Evolutionary conservation across 768 basidiomycete species (phyloP), one percentile per base, ranked within the genome.

Genomic region (Naganishia antarctica): DNA sequence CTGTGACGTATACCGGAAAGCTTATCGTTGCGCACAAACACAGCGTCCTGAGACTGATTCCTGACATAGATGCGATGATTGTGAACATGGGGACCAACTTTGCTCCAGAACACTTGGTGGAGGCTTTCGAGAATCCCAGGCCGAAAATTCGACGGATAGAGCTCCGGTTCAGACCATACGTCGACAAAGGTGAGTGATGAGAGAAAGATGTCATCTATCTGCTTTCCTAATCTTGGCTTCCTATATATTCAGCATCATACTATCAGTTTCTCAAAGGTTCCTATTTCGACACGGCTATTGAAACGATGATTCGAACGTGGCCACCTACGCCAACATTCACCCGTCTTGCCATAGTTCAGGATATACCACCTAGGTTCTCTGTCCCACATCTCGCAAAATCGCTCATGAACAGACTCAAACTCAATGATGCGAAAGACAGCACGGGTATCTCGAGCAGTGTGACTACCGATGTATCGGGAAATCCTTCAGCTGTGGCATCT

Each of bases 141-240:
- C 70, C 75, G 13, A 70, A 67, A 0, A 69, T 94, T 67, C 68
- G 76, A 40, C 80, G 80, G 67, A 78, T 93, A 16, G 82, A 84
- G 4, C 72, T 94, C 59, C 79, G 87, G 65, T 93, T 94, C 77
- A 82, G 87, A 61, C 91, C 91, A 3, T 93, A 92, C 87, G 77
- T 79, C 11, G 82, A 86, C 41, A 86, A 85, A 79, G 53, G 53
- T 26, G 23, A 40, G 34, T 57, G 4, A 15, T 41, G n/a, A n/a
- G n/a, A n/a, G n/a, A n/a, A n/a, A n/a, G n/a, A n/a, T n/a, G n/a
- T n/a, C n/a, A n/a, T n/a, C n/a, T n/a, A n/a, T 21, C 46, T 26
- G 5, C 31, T 29, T 37, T 16, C 48, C 48, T 32, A 6, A 57
- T 26, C 21, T 23, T 23, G 15, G 18, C 12, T 53, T 61, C 23